phyloP scores from a whole-genome alignment of 2,329 filamentous ascomycete genomes.

The Ophiostoma sp. region DNA sequence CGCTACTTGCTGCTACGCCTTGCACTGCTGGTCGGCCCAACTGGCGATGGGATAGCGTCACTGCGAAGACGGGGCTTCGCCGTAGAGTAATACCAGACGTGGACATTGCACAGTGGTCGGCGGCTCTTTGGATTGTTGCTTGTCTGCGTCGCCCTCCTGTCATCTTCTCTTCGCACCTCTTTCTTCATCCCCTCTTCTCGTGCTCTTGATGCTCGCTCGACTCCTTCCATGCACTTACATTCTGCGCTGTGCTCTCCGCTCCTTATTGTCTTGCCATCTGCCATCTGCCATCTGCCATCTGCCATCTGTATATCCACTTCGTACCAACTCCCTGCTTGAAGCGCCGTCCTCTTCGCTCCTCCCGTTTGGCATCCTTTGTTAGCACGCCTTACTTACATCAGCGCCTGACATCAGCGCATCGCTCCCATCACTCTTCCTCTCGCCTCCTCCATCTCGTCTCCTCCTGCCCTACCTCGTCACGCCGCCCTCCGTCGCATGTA shows the following conservation, averaged over 20 bases:
- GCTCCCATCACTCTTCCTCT: neutral
- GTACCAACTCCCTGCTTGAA: too few relatives aligned
- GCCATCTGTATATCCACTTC: too few relatives aligned
- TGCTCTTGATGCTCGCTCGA: neutral
- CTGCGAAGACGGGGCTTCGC: constrained; percentile 6
- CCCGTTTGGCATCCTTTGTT: neutral
- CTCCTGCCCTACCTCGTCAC: neutral
- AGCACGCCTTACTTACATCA: neutral
- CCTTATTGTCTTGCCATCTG: too few relatives aligned
- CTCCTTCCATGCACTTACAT: too few relatives aligned
- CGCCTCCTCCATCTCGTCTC: neutral
- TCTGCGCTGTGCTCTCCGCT: too few relatives aligned
- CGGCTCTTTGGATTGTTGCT: neutral
- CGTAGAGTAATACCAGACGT: neutral
- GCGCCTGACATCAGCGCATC: neutral
- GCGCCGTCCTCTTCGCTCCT: neutral
- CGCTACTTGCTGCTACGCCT: too few relatives aligned
- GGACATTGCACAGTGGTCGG: neutral
- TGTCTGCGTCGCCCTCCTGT: neutral
- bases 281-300: too few relatives aligned
- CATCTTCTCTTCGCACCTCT: neutral
- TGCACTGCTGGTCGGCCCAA: neutral
- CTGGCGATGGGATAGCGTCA: neutral
- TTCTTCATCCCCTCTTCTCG: neutral
- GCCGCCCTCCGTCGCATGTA: constrained; percentile 9